Base-by-base conservation (phyloP, 2,329 filamentous ascomycete species). In the Sarocladium kiliense region DNA sequence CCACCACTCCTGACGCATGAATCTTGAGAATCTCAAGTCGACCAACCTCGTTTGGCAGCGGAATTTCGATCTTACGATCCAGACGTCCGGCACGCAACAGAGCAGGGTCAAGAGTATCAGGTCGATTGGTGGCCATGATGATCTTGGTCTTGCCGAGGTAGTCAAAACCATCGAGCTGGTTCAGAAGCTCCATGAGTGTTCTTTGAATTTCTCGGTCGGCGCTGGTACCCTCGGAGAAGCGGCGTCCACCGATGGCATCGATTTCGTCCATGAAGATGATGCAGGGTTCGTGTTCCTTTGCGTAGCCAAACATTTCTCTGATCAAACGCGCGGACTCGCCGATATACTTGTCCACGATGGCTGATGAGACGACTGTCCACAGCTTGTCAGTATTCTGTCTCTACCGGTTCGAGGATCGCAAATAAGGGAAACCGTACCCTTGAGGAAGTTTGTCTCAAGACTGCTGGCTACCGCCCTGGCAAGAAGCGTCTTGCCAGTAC, bases 241-340 rank as follows among this genome's bases (percentile, higher is more conserved):
- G 84, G 65, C 95, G 85, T 60, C 95, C 95, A 71, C 94, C 94
- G 67, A 99, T 99, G 67, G 94, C 94, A 68, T 99, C 94, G 68
- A 99, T 99, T 76, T 99, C 94, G 79, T 99, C 95, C 94, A 99
- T 99, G 82, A 99, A 99, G 75, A 99, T 99, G 73, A 99, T 99
- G 73, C 94, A 99, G 37, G 94, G 94, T 74, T 99, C 94, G 72
- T 99, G 94, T 72, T 99, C 95, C 75, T 97, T 97, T 66, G 95
- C 94, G 68, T 99, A 99, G 57, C 94, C 95, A 68, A 99, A 99
- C 95, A 99, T 99, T 74, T 99, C 94, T 71, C 94, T 87, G 67
- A 99, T 99, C 62, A 99, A 79, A 62, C 95, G 88, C 36, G 94
- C 94, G 11, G 94, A 99, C 76, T 99, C 94, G 72, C 94, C 94